Evolutionary conservation across 495 filamentous ascomycete genomes (phyloP), one percentile per base, ranked within the genome.

Genomic region (Corynascus novoguineensis): DNA sequence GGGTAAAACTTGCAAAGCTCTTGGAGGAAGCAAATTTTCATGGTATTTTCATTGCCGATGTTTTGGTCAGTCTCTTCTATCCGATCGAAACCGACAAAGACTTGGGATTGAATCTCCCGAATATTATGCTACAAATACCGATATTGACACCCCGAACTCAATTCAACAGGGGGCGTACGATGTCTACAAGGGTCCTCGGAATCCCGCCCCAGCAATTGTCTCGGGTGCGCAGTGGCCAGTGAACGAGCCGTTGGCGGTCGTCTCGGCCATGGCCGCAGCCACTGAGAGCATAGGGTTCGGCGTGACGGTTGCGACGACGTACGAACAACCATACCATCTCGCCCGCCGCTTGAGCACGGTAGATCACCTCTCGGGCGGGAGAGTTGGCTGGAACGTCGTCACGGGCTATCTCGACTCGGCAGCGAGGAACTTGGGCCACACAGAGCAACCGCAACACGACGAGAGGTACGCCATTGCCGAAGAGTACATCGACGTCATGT

Each of bases 161-260:
- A 10, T 44, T 24, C 22, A 31, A 31, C 5, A 47, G 27, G 69
- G 69, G 12, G 83, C 83, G 2, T 86, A 88, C 62, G 85, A 88
- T 64, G 82, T 86, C 5, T 88, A 86, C 63, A 80, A 78, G 34
- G 64, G 75, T 4, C 38, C 38, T 19, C 38, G 17, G 14, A 82
- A 81, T 6, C 71, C 86, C 0, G 78, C 78, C 11, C 78, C 83
- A 0, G 81, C 82, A 8, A 75, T 85, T 31, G 57, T 74, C 28
- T 79, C 83, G 2, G 85, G 81, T 9, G 81, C 84, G 0, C 84
- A 88, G 66, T 87, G 83, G 81, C 85, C 85, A 0, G 82, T 86
- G 3, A 84, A 83, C 42, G 74, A 78, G 46, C 75, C 70, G 22
- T 64, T 71, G 15, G 69, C 65, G 5, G 71, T 79, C 15, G 72